Base-by-base conservation (phyloP, 805 yeast genomes). In the Ogataea paradorogensis region DNA sequence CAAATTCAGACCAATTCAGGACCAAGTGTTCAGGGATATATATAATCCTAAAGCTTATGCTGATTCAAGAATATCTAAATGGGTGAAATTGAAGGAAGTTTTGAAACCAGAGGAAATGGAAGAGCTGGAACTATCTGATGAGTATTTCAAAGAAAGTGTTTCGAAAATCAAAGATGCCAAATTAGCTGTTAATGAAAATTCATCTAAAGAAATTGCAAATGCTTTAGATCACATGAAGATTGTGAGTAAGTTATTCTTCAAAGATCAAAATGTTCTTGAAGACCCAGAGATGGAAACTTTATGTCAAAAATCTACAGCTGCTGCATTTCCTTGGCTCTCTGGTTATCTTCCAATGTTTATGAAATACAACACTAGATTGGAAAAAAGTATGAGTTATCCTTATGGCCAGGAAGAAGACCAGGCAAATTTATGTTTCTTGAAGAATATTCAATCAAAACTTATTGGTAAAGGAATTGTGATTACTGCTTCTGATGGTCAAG, bases 401-500 rank as follows among this genome's bases (percentile, higher is more conserved):
- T 56, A 42, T 22, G 47, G 51, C 14, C 38, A 11, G 36, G 42
- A 7, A 29, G 33, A 3, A 16, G 27, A 5, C 27, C 36, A 9
- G n/a, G 9, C n/a, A n/a, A 33, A 13, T 11, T 7, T 7, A 4
- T 58, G 67, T 43, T 48, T 59, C 38, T 37, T 65, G 15, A 61
- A 61, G 35, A 48, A 42, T 5, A 40, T 65, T 22, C 61, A 62
- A 27, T 30, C 45, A 5, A 45, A 56, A 24, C 45, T 63, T 26
- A 58, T 59, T 10, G 80, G 79, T 3, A 61, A 59, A 43, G 86
- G 86, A 3, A 71, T 78, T 16, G 83, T 76, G 1, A 55, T 80
- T 4, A 71, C 82, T 2, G 72, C 74, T 1, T 53, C 71, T 13
- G 71, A 77, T 41, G 56, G 57, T 11, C 69, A 73, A 42, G 61